Conservation (phyloP, 345 rosid species). For the Euphorbia peplus region DNA sequence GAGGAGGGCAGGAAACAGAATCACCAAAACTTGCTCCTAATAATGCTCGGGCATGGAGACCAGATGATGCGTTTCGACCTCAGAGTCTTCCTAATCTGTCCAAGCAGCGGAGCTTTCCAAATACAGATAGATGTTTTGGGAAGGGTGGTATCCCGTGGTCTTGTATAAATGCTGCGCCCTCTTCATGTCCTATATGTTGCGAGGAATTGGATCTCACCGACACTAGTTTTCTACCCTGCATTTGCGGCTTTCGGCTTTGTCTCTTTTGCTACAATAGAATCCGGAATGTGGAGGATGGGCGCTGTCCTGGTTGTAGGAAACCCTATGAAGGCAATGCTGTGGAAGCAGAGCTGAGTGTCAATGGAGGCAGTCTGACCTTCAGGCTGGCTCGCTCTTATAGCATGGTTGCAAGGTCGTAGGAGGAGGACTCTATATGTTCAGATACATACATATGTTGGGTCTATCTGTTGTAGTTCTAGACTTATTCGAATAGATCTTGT, state of each 20-base stretch:
- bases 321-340: slow-evolving; percentile 51
- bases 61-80: slow-evolving; percentile 73
- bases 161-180: slow-evolving; percentile 30
- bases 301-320: slow-evolving; percentile 96
- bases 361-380: slow-evolving; percentile 53
- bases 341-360: slow-evolving; percentile 52
- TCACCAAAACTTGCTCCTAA: slow-evolving; percentile 32
- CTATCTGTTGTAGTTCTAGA: slow-evolving; percentile 34
- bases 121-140: slow-evolving; percentile 39
- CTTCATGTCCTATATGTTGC: slow-evolving; percentile 54
- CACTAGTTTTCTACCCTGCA: slow-evolving; percentile 75
- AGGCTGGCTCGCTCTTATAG: slow-evolving; percentile 73
- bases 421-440: slow-evolving; percentile 24
- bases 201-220: slow-evolving; percentile 90
- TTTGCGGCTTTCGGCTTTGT: slow-evolving; percentile 85
- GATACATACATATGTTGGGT: slow-evolving; percentile 38
- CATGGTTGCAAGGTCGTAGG: slow-evolving; percentile 80
- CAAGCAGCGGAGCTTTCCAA: slow-evolving; percentile 61
- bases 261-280: slow-evolving; percentile 96
- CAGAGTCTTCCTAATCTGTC: slow-evolving; percentile 74
- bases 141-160: slow-evolving; percentile 46
- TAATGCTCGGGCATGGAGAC: slow-evolving; percentile 72
- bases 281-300: slow-evolving; percentile 71
- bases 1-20: slow-evolving; percentile 25
- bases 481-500: slow-evolving; percentile 32